Evolutionary conservation across 345 rosid genomes (phyloP), one percentile per base, ranked within the genome.

Genomic region (Bruguiera parviflora): DNA sequence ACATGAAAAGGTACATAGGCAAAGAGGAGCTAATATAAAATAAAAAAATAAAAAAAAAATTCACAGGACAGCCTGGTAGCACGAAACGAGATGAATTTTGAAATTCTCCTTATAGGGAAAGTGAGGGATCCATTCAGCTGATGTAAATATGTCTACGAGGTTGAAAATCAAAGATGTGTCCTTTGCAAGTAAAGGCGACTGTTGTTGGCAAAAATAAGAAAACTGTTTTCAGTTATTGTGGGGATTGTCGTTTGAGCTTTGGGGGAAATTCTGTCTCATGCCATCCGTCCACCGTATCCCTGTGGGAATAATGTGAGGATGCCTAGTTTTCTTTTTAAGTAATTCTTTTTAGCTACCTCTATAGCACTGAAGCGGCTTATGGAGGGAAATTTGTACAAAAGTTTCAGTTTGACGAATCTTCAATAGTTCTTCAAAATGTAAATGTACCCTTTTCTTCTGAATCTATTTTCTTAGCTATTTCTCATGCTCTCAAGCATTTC

Each of bases 81-180:
- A 29, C 27, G 56, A 63, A 46, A 29, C 35, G 52, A 63, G 73
- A 64, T 49, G 80, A 63, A 70, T 75, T 79, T 79, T 79, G 77
- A 71, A 68, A 53, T 79, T 68, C 69, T 68, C 60, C 27, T 67
- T 63, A 37, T 27, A 19, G 21, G 64, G 59, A 5, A 68, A 63
- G 64, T 15, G 33, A 25, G 43, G 70, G 61, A 72, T 65, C 78
- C 81, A 67, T 73, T 79, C 64, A 49, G 24, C 55, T 53, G 56
- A 29, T 84, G 85, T 84, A 81, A 64, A 81, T 79, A 79, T 79
- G 78, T 70, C 46, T 57, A 33, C 10, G 75, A 64, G 80, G 82
- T 55, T 55, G 46, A 21, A 37, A 51, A 47, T 73, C 39, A 66
- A n/a, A 49, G 22, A 60, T 37, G 71, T 28, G 31, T 56, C 65